A percentile compares a stretch with the other conserved stretches of the same genome.
phyloP scores from a whole-genome alignment of 2,329 filamentous ascomycete genomes.

The Fusarium sp. region DNA sequence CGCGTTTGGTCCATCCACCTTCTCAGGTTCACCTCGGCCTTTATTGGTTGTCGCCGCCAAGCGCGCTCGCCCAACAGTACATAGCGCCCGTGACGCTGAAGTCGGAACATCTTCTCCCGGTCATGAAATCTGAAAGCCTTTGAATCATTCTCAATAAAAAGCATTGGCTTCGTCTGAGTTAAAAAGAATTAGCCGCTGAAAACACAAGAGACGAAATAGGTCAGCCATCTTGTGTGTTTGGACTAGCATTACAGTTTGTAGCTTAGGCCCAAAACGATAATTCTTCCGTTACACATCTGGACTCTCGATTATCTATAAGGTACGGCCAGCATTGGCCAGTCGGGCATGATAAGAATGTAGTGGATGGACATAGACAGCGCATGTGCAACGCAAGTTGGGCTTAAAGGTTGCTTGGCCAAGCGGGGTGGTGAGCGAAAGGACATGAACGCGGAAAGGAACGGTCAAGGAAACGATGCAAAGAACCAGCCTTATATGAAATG shows the following conservation, averaged over 20 bases:
- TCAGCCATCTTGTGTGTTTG: not conserved
- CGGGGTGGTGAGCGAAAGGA: not conserved
- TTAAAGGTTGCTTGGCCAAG: not conserved
- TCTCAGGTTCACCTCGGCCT: not conserved
- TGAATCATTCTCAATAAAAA: not conserved
- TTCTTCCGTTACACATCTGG: not conserved
- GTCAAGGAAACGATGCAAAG: not conserved
- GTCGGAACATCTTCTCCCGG: not conserved
- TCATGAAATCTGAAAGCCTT: not conserved
- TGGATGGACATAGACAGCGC: not conserved
- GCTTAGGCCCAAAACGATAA: not conserved
- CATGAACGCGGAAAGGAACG: not conserved
- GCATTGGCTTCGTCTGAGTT: not conserved
- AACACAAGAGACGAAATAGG: not conserved
- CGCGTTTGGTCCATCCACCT: not conserved
- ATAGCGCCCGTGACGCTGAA: not conserved
- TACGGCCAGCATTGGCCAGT: rapidly evolving
- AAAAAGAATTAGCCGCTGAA: not conserved
- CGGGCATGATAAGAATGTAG: not conserved
- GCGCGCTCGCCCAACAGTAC: not conserved
- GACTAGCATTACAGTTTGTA: not conserved
- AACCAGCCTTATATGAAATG: not conserved
- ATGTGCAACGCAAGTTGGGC: not conserved
- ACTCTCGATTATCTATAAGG: not conserved
- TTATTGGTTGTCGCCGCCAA: not conserved